Percentiles rank a stretch among this genome's conserved stretches.
Evolutionary conservation across 1,139 yeast species (phyloP).

Genomic region (Scheffersomyces titani): DNA sequence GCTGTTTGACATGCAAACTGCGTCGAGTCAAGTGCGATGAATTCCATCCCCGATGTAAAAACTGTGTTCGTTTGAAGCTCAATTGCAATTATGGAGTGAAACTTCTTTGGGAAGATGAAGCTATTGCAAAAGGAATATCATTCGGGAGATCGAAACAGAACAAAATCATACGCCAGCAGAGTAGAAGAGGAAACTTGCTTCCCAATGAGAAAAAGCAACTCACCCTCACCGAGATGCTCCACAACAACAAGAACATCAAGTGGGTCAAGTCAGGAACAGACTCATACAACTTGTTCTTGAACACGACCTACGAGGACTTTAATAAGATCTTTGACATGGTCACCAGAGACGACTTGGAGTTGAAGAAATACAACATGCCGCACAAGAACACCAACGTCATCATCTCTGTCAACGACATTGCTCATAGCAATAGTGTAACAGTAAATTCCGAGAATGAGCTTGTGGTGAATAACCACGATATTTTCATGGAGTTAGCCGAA

Average conservation of each 20-base stretch:
- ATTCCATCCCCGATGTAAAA: conserved; percentile 25
- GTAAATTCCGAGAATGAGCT: background rate
- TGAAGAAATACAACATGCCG: background rate
- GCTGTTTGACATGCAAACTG: conserved; percentile 26
- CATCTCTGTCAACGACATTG: background rate
- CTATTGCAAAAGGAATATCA: conserved; percentile 28
- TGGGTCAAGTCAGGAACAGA: conserved; percentile 9
- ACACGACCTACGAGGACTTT: conserved; percentile 23
- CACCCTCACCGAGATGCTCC: conserved; percentile 12
- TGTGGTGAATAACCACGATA: background rate
- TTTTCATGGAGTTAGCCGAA: background rate
- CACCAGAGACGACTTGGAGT: conserved; percentile 3
- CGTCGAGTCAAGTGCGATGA: conserved; percentile 34
- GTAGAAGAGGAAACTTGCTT: conserved; percentile 4
- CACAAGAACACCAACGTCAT: background rate
- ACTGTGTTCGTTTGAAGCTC: conserved; percentile 20
- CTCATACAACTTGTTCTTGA: conserved; percentile 20
- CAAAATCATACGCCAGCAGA: conserved; percentile 14
- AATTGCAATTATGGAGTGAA: conserved; percentile 19
- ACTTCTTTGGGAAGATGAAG: conserved; percentile 37
- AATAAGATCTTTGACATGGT: conserved; percentile 4
- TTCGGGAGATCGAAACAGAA: conserved; percentile 34
- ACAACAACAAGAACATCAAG: conserved; percentile 4
- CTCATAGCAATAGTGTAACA: background rate
- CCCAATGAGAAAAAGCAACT: conserved; percentile 6